Evolutionary conservation across 1,139 yeast genomes (phyloP), one percentile per base, ranked within the genome.

Genomic region (Arxiozyma telluris): DNA sequence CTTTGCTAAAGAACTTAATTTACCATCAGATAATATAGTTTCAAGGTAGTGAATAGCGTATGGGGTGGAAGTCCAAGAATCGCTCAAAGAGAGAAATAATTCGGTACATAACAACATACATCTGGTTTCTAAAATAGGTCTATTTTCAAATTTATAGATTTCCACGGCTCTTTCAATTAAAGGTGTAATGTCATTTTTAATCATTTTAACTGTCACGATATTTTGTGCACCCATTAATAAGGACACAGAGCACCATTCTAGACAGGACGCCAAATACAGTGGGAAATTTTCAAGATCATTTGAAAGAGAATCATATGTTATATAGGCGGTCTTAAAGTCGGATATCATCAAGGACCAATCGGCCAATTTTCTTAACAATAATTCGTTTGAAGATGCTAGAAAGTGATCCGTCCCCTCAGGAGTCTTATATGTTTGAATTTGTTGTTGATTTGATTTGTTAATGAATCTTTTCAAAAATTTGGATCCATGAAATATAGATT

Each of bases 331-430:
- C 66, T 84, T 84, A 74, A 87, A 93, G 70, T 93, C 97, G 49
- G 91, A 81, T 25, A 91, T 72, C 81, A 93, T 87, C 62, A 93
- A 80, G 8, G 93, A 83, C 89, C 96, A 89, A 68, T 93, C 98
- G 0, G 96, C 98, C 46, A 93, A 73, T 64, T 87, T 86, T 51
- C 98, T 74, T 41, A 90, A 76, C 50, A 81, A 77, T 61, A 89
- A 88, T 63, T 90, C 97, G 0, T 86, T 80, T 0, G 91, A 76
- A 1, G 81, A 58, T 0, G 66, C 62, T 12, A 61, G 46, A 39
- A 66, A 65, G 49, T 63, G 64, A 43, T 59, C 60, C 22, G 58
- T 58, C 1, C 67, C 69, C 20, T 55, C 49, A 15, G 48, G 49
- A 45, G 63, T 43, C 22, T 39, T 45, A 8, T 58, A 52, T 22